Evolutionary conservation across 108 stramenopile species (phyloP), one percentile per base, ranked within the genome.

Genomic region (Seminavis robusta): DNA sequence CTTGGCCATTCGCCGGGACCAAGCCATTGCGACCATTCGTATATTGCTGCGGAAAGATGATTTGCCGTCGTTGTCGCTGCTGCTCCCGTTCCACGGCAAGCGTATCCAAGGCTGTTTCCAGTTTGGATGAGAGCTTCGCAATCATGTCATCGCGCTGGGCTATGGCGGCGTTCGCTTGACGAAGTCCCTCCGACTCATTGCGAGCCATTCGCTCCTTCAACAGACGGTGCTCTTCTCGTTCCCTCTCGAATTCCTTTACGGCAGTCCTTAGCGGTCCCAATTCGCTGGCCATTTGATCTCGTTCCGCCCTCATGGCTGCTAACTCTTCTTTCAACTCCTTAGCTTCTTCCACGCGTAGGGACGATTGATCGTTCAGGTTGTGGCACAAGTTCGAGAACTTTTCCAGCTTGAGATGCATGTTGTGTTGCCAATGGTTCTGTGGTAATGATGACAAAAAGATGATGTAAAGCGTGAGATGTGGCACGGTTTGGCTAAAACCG

Each of bases 321-420:
- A 86, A 34, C 27, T 67, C 49, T 26, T 59, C 52, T 37, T 70
- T 51, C 5, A 76, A 52, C 32, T 60, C 49, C 19, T 63, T 63
- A 9, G 57, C 78, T 47, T 82, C 80, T 21, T 80, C 62, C 41
- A 67, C 77, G 23, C 80, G 68, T 28, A 67, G 29, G 8, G 64
- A 58, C 10, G 77, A 74, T 39, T 86, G 77, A 42, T 86, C 80
- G 44, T 86, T 77, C 17, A 86, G 65, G 60, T 86, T 65, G 25
- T 80, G 77, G 17, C 74, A 78, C 61, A 86, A 74, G 52, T 57
- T 61, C 20, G 84, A 62, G 50, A 80, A 74, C 61, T 82, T 79
- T 30, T 61, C 60, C 19, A 82, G 64, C 44, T 82, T 82, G 15
- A 69, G 44, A 33, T 83, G 74, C 74, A 79, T 76, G 24, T 83